These are phyloP conservation scores for Ustilago crameri DNA, from an alignment of 1,284 basidiomycete genomes.

Conservation along the genomic window DNA sequence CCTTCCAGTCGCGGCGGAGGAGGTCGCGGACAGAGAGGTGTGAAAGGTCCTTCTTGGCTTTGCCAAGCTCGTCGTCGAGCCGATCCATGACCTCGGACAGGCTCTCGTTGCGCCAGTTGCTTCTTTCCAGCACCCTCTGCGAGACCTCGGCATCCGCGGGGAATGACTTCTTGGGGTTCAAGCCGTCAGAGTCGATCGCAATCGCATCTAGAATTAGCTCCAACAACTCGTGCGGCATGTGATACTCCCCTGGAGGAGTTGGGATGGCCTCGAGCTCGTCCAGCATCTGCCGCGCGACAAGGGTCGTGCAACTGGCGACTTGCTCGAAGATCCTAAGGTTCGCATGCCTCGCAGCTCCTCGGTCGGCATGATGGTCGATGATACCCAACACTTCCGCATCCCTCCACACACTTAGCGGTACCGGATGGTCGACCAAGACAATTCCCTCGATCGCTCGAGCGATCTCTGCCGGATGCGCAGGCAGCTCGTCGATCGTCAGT, in stretches of 20 bases:
- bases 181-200: slow-evolving; percentile 60
- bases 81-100: slow-evolving; percentile 56
- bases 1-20: slow-evolving; percentile 69
- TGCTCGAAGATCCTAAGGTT: slow-evolving; percentile 62
- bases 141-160: slow-evolving; percentile 34
- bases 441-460: slow-evolving; percentile 62
- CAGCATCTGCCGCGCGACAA: slow-evolving; percentile 64
- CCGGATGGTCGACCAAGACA: slow-evolving; percentile 68
- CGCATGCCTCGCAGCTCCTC: slow-evolving; percentile 56
- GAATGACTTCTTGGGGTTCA: slow-evolving; percentile 51
- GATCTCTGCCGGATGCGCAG: slow-evolving; percentile 62
- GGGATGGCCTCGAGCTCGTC: slow-evolving; percentile 57
- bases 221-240: slow-evolving; percentile 60
- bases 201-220: slow-evolving; percentile 63
- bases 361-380: slow-evolving; percentile 68
- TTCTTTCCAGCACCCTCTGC: slow-evolving; percentile 25
- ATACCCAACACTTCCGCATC: slow-evolving; percentile 56
- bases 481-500: slow-evolving; percentile 68
- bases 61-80: slow-evolving; percentile 57
- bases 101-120: slow-evolving; percentile 48
- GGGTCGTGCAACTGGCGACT: slow-evolving; percentile 63
- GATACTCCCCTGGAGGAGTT: slow-evolving; percentile 47
- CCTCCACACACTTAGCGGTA: slow-evolving; percentile 63
- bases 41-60: slow-evolving; percentile 64
- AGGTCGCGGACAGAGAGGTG: slow-evolving; percentile 63